These are phyloP conservation scores for Stagonosporopsis tanaceti DNA, from an alignment of 2,329 filamentous ascomycete species.

Conservation along the genomic window DNA sequence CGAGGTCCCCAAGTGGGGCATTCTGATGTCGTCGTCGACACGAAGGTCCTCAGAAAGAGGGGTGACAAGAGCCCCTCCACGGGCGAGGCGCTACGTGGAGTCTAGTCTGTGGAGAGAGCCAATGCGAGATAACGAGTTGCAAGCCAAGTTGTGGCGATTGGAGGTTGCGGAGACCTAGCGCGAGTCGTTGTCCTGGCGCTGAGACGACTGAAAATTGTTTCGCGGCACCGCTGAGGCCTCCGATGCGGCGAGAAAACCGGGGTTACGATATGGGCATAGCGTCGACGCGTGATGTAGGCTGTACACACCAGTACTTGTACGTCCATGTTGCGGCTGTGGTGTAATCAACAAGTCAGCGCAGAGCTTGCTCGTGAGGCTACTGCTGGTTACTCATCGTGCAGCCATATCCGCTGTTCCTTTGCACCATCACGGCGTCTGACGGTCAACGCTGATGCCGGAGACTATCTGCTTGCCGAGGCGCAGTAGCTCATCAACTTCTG, in stretches of 20 bases:
- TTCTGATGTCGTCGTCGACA: slow-evolving; percentile 25
- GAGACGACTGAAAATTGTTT: slow-evolving; percentile 22
- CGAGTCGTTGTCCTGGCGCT: slow-evolving; percentile 23
- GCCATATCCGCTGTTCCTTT: neutral
- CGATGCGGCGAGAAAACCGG: slow-evolving; percentile 30
- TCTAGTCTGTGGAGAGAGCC: slow-evolving; percentile 30
- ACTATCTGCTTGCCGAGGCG: slow-evolving; percentile 2
- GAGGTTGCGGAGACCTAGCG: slow-evolving; percentile 22
- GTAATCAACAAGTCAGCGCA: neutral
- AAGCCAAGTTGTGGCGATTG: slow-evolving; percentile 29
- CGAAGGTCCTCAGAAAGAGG: slow-evolving; percentile 28
- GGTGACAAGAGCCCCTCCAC: slow-evolving; percentile 29
- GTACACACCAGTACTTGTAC: neutral
- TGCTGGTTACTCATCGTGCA: neutral
- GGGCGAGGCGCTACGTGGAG: slow-evolving; percentile 22
- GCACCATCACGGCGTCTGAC: neutral
- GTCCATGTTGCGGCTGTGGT: neutral
- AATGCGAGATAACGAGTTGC: slow-evolving; percentile 32
- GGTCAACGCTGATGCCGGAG: neutral
- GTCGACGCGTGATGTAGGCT: slow-evolving; percentile 25
- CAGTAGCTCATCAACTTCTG: slow-evolving; percentile 8
- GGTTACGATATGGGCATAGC: slow-evolving; percentile 27
- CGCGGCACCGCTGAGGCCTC: slow-evolving; percentile 19
- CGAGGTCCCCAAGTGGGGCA: slow-evolving; percentile 29
- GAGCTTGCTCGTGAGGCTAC: neutral